Conservation (phyloP, 768 basidiomycete species). For the Phlebiopsis gigantea region DNA sequence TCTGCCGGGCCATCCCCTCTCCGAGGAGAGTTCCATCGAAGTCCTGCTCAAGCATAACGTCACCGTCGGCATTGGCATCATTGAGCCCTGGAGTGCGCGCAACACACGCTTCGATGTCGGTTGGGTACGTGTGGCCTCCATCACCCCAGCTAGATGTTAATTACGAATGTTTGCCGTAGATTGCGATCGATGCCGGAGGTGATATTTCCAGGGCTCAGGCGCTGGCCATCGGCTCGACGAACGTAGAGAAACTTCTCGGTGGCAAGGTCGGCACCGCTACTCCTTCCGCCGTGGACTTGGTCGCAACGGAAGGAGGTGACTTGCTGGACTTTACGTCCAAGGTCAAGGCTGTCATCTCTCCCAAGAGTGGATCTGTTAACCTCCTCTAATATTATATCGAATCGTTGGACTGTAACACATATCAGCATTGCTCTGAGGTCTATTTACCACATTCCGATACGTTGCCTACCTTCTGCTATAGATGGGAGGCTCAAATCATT, state of each 20-base stretch:
- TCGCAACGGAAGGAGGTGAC: conserved; percentile 30
- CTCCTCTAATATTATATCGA: conserved; percentile 19
- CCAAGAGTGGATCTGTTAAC: conserved; percentile 24
- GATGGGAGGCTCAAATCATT: no score
- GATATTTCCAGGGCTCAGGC: conserved; percentile 36
- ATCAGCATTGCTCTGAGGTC: no score
- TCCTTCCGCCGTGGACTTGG: conserved; percentile 21
- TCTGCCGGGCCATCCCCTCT: conserved; percentile 66
- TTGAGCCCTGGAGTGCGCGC: conserved; percentile 25
- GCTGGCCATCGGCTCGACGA: conserved; percentile 46
- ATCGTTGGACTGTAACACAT: background rate
- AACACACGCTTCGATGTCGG: conserved; percentile 31
- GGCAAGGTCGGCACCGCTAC: conserved; percentile 14
- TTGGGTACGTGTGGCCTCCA: conserved; percentile 39
- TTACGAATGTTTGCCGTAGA: background rate
- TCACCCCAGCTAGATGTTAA: background rate
- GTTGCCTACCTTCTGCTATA: no score
- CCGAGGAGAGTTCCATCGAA: conserved; percentile 45
- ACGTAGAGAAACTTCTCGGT: conserved; percentile 50
- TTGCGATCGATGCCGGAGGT: conserved; percentile 20
- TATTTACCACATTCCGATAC: no score
- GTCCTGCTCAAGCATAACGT: conserved; percentile 56
- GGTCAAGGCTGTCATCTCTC: conserved; percentile 30
- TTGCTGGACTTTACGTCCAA: conserved; percentile 31
- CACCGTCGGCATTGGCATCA: conserved; percentile 49